Conservation (phyloP, 768 basidiomycete species). For the Clitopilus passeckerianus region DNA sequence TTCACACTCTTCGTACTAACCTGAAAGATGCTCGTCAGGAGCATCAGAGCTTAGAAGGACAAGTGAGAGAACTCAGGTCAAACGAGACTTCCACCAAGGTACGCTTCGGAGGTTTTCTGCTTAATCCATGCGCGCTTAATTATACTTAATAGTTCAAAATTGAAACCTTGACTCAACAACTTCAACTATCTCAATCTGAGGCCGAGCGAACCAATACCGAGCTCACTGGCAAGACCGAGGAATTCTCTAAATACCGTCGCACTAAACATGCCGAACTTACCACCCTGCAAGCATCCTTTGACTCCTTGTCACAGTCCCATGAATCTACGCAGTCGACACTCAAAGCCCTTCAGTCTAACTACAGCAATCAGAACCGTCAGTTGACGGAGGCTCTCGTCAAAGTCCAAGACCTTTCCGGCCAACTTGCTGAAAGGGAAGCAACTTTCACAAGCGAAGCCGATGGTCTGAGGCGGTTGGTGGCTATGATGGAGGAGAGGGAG, state of each 20-base stretch:
- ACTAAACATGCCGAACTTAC: slow-evolving; percentile 75
- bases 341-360: slow-evolving; percentile 67
- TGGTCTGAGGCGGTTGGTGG: slow-evolving; percentile 68
- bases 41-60: slow-evolving; percentile 59
- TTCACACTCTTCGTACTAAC: slow-evolving; percentile 59
- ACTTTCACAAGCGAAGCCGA: slow-evolving; percentile 76
- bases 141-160: slow-evolving; percentile 65
- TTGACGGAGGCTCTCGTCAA: slow-evolving; percentile 73
- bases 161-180: slow-evolving; percentile 78
- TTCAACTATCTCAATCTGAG: slow-evolving; percentile 73
- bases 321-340: slow-evolving; percentile 64
- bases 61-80: slow-evolving; percentile 69
- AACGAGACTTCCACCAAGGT: slow-evolving; percentile 76
- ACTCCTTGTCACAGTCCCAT: slow-evolving; percentile 64
- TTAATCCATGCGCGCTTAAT: background rate
- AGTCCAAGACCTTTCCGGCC: slow-evolving; percentile 69
- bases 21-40: slow-evolving; percentile 77
- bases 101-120: slow-evolving; percentile 7
- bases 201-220: slow-evolving; percentile 67
- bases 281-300: slow-evolving; percentile 72
- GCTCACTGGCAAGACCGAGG: slow-evolving; percentile 68
- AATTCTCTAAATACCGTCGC: slow-evolving; percentile 80
- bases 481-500: slow-evolving; percentile 85
- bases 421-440: slow-evolving; percentile 81
- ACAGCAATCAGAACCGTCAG: slow-evolving; percentile 68